Percentiles rank a stretch among this genome's conserved stretches.
Evolutionary conservation across 805 yeast genomes (phyloP).

Genomic region (Cephaloascus fragrans): DNA sequence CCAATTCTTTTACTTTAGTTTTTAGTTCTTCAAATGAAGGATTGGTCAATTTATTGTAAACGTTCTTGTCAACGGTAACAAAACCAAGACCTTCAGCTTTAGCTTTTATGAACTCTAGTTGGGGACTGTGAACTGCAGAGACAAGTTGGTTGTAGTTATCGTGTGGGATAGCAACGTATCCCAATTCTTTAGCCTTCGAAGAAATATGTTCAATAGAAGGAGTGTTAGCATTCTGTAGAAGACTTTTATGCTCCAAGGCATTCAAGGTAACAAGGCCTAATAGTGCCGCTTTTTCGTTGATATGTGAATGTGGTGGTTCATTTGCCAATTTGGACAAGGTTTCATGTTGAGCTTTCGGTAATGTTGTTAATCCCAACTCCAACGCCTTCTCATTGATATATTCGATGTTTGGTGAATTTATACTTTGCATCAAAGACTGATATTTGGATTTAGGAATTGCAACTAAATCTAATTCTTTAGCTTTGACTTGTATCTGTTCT

Average conservation of each 20-base stretch:
- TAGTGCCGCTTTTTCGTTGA: constrained; percentile 2
- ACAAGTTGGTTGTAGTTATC: background rate
- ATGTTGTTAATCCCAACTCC: background rate
- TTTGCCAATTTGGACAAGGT: constrained; percentile 12
- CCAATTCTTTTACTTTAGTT: background rate
- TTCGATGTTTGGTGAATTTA: background rate
- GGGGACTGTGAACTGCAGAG: constrained; percentile 7
- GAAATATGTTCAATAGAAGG: background rate
- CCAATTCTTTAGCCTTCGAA: constrained; percentile 1
- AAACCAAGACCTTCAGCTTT: constrained; percentile 8
- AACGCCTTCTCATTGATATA: background rate
- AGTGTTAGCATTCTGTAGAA: constrained; percentile 2
- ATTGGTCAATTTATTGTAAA: background rate
- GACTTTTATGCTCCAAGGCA: background rate
- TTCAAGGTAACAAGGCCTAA: background rate
- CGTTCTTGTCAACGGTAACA: constrained; percentile 1
- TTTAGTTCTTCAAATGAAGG: background rate
- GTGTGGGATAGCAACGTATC: constrained; percentile 2
- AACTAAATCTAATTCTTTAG: constrained; percentile 6
- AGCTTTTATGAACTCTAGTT: constrained; percentile 9
- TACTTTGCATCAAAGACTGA: background rate
- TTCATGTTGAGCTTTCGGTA: constrained; percentile 4
- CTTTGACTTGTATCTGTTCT: constrained; percentile 11
- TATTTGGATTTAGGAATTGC: background rate
- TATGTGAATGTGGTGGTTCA: constrained; percentile 10